phyloP scores from a whole-genome alignment of 148 eudicot species.

The Rhododendron kiyosumense region DNA sequence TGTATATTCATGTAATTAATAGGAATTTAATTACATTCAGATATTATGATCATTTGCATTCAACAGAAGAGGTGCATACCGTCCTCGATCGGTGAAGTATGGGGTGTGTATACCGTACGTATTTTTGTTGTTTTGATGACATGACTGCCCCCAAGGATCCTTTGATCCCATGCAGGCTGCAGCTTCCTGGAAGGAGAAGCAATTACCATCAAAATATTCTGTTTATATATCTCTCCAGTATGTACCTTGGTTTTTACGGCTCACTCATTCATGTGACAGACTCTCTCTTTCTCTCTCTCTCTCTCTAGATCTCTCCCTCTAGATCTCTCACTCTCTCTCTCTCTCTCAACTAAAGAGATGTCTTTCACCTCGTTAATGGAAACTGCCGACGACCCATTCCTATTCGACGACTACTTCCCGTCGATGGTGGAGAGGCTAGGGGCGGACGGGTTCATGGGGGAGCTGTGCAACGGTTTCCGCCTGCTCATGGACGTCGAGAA shows the following conservation, averaged over 20 bases:
- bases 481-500: slow-evolving; percentile 21
- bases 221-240: not conserved
- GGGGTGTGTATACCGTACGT: not conserved
- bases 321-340: not conserved
- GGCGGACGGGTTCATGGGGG: slow-evolving; percentile 18
- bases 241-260: not conserved
- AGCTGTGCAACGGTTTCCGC: slow-evolving; percentile 19
- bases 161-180: slow-evolving; percentile 9
- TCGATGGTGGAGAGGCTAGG: slow-evolving; percentile 18
- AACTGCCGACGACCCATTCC: slow-evolving; percentile 5
- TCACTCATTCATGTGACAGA: not conserved
- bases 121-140: not conserved
- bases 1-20: no score
- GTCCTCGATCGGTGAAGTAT: not conserved
- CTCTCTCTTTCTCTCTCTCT: not conserved
- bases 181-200: slow-evolving; percentile 14
- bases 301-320: not conserved
- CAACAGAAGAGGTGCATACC: not conserved
- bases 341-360: not conserved
- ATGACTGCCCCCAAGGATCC: not conserved
- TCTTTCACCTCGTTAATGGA: not conserved
- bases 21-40: not conserved
- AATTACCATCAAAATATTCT: not conserved
- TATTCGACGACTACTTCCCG: slow-evolving; percentile 20
- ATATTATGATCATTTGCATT: not conserved